These are phyloP conservation scores for Manihot esculenta DNA, from an alignment of 441 rosid species.

Conservation along the genomic window DNA sequence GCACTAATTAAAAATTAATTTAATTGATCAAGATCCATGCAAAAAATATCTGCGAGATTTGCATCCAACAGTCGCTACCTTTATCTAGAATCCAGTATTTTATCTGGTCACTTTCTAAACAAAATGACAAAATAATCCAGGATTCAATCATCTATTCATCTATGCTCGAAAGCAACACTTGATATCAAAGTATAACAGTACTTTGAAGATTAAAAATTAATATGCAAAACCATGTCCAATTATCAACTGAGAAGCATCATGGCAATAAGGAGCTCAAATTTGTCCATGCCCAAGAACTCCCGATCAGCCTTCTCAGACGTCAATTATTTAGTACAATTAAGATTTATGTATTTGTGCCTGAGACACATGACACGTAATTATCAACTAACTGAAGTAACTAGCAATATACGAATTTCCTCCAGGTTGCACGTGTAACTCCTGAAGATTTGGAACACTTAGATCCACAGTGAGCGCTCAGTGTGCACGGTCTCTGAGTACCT, in stretches of 20 bases:
- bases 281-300: conserved; percentile 25
- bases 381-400: conserved; percentile 12
- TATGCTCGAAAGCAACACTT: neutral
- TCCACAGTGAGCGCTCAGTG: conserved; percentile 18
- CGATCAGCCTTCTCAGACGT: conserved; percentile 42
- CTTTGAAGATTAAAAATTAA: neutral
- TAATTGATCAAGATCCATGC: too few species aligned
- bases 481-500: conserved; percentile 54
- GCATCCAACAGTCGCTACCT: neutral
- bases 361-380: conserved; percentile 9
- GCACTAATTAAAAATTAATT: too few species aligned
- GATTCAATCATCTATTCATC: neutral
- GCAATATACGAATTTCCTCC: too few species aligned
- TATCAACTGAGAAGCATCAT: conserved; percentile 49
- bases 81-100: neutral
- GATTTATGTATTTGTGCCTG: conserved; percentile 11
- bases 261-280: conserved; percentile 29
- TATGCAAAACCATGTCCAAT: conserved; percentile 13
- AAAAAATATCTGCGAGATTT: neutral
- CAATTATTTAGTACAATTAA: conserved; percentile 23
- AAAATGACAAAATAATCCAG: neutral
- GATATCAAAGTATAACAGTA: neutral
- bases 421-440: neutral
- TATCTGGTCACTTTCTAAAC: neutral
- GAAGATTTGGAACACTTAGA: neutral